These are phyloP conservation scores for Pezicula carpinea DNA, from an alignment of 2,329 filamentous ascomycete species.

Conservation along the genomic window DNA sequence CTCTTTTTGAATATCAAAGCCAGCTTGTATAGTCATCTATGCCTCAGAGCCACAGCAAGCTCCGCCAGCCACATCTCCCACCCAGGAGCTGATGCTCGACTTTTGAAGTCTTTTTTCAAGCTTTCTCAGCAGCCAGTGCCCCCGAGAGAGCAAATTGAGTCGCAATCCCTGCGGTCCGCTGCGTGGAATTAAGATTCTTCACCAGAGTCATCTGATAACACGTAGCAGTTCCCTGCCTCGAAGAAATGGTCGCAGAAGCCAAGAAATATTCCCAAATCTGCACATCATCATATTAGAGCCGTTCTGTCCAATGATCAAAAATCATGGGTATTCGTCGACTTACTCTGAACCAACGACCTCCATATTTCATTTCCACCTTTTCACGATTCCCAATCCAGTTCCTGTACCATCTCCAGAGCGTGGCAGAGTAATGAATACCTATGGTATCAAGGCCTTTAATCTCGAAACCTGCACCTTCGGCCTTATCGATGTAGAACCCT, in stretches of 20 bases:
- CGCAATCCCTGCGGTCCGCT: constrained; percentile 70
- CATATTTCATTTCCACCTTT: constrained; percentile 67
- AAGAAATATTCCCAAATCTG: constrained; percentile 92
- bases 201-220: constrained; percentile 84
- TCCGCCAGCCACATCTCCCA: no score
- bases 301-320: no score
- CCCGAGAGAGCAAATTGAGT: constrained; percentile 66
- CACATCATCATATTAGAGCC: no score
- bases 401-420: constrained; percentile 68
- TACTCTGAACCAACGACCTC: constrained; percentile 63
- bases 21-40: no score
- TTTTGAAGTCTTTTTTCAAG: no score
- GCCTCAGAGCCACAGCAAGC: no score
- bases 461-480: constrained; percentile 65
- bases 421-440: constrained; percentile 57
- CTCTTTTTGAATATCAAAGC: no score
- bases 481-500: constrained; percentile 60
- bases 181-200: constrained; percentile 86
- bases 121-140: constrained; percentile 34
- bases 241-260: constrained; percentile 77
- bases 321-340: constrained; percentile 24
- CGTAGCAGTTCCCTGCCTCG: constrained; percentile 76
- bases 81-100: no score
- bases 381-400: constrained; percentile 70
- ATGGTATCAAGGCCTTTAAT: constrained; percentile 44